A percentile compares a stretch with the other conserved stretches of the same genome.
These are phyloP conservation scores for Claviceps pazoutovae DNA, from an alignment of 2,329 filamentous ascomycete genomes.

Conservation along the genomic window DNA sequence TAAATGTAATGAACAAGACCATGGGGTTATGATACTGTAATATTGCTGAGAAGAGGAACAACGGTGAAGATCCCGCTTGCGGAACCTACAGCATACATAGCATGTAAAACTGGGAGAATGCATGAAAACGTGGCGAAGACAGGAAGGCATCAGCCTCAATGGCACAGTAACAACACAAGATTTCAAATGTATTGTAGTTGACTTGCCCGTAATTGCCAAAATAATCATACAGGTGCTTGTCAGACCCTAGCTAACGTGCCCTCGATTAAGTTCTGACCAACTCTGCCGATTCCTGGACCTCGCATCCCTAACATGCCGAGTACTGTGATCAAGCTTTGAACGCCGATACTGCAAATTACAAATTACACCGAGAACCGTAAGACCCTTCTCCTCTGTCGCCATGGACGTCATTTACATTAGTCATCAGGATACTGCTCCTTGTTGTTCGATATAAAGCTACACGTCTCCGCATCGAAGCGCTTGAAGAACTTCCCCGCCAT, in stretches of 20 bases:
- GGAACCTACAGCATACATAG: background rate
- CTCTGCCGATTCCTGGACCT: background rate
- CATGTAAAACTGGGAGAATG: background rate
- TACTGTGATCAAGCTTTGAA: background rate
- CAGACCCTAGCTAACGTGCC: background rate
- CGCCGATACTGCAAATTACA: background rate
- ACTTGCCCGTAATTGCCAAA: background rate
- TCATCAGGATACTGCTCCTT: slow-evolving; percentile 77
- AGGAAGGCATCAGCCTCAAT: background rate
- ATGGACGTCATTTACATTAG: slow-evolving; percentile 22
- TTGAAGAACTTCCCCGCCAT: slow-evolving; percentile 80
- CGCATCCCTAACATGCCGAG: background rate
- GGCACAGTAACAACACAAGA: background rate
- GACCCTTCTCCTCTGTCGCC: background rate
- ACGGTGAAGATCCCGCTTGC: background rate
- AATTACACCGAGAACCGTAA: background rate
- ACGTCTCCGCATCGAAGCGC: slow-evolving; percentile 55
- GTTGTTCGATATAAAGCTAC: slow-evolving; percentile 69
- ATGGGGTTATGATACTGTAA: background rate
- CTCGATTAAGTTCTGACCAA: background rate
- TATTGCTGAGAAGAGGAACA: background rate
- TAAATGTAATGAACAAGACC: background rate
- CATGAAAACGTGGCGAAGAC: background rate
- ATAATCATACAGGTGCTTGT: background rate
- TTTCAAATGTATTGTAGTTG: background rate